These are phyloP conservation scores for Cucurbita moschata DNA, from an alignment of 306 rosid genomes.

Conservation along the genomic window DNA sequence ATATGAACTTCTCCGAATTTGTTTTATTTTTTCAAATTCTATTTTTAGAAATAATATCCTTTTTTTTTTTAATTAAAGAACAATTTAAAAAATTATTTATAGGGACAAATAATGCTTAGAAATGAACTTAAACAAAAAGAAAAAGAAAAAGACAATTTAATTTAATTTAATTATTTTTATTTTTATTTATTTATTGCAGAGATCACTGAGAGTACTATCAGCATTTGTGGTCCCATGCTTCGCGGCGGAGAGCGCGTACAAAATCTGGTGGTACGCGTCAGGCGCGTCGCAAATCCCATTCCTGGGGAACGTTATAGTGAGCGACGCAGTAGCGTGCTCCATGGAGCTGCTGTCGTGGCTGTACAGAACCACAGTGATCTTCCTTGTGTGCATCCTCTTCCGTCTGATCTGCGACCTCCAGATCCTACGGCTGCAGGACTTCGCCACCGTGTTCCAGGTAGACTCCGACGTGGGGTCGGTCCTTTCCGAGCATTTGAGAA, in stretches of 20 bases:
- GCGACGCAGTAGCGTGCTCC: slow-evolving; percentile 51
- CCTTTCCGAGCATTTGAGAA: slow-evolving; percentile 68
- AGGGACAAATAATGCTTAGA: no score
- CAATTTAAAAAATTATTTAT: no score
- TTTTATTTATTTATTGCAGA: slow-evolving; percentile 17
- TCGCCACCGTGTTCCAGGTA: slow-evolving; percentile 50
- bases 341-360: slow-evolving; percentile 77
- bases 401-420: slow-evolving; percentile 80
- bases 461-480: slow-evolving; percentile 66
- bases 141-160: background rate
- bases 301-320: slow-evolving; percentile 45
- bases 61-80: no score
- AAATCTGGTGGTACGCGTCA: slow-evolving; percentile 94
- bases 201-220: slow-evolving; percentile 39
- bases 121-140: background rate
- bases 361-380: slow-evolving; percentile 56
- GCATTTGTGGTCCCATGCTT: slow-evolving; percentile 58
- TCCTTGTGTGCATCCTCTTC: slow-evolving; percentile 73
- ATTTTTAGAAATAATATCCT: background rate
- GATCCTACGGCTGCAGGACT: slow-evolving; percentile 68
- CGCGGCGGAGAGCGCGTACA: slow-evolving; percentile 58
- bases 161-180: background rate
- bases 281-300: slow-evolving; percentile 70
- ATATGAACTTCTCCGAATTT: background rate
- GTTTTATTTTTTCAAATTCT: background rate